Percentiles rank a stretch among this genome's conserved stretches.
phyloP scores from a whole-genome alignment of 805 yeast species.

The Kazachstania psychrophila region DNA sequence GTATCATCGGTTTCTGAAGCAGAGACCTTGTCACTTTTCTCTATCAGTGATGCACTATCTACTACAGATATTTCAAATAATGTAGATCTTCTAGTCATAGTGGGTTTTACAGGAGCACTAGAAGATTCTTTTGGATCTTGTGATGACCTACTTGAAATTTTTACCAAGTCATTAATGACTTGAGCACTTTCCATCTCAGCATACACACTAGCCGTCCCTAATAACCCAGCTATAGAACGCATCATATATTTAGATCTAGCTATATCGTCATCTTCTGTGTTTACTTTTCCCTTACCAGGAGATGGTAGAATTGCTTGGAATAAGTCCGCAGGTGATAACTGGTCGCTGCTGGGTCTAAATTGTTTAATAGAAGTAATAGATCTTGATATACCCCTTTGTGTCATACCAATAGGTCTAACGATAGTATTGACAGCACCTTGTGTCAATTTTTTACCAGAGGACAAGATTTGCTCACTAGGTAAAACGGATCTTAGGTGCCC shows the following conservation, averaged over 20 bases:
- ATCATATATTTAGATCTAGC: slow-evolving; percentile 38
- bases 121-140: slow-evolving; percentile 6
- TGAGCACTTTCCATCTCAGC: slow-evolving; percentile 30
- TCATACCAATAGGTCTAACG: slow-evolving; percentile 1
- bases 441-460: neutral
- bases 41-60: neutral
- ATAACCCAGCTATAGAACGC: slow-evolving; percentile 43
- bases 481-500: too few relatives aligned
- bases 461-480: too few relatives aligned
- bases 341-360: neutral
- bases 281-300: neutral
- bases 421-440: neutral
- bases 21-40: neutral
- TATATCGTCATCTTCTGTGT: slow-evolving; percentile 20
- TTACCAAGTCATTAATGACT: slow-evolving; percentile 13
- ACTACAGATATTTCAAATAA: slow-evolving; percentile 16
- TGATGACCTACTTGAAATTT: slow-evolving; percentile 4
- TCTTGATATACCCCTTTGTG: slow-evolving; percentile 1
- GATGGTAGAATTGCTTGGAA: neutral
- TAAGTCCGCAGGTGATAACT: neutral
- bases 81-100: slow-evolving; percentile 11
- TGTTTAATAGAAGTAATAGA: neutral
- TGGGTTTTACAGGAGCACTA: neutral
- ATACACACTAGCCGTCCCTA: slow-evolving; percentile 50
- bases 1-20: neutral